Percentiles rank a stretch among this genome's conserved stretches.
Conservation (phyloP, 345 rosid genomes). For the Pistacia atlantica region DNA sequence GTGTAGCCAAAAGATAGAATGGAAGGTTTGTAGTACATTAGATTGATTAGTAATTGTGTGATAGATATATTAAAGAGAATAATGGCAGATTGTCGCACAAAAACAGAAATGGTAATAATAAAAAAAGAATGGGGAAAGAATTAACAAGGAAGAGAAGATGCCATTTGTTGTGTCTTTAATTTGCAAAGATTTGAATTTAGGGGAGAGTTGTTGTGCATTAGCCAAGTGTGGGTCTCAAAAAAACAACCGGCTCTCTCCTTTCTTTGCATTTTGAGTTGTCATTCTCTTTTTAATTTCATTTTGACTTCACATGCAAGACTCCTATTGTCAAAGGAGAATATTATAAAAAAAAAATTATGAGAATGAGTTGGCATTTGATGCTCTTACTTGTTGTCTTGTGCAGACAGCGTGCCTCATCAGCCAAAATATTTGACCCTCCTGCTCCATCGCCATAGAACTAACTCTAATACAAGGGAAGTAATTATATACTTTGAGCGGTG, state of each 20-base stretch:
- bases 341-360: too few relatives aligned
- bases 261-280: background rate
- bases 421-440: background rate
- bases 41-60: too few relatives aligned
- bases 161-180: slow-evolving; percentile 23
- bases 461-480: too few relatives aligned
- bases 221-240: slow-evolving; percentile 27
- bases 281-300: too few relatives aligned
- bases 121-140: background rate
- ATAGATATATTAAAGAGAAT: too few relatives aligned
- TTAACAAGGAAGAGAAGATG: slow-evolving; percentile 9
- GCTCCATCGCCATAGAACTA: background rate
- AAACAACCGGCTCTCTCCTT: slow-evolving; percentile 13
- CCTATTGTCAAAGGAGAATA: too few relatives aligned
- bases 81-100: background rate
- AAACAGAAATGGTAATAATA: background rate
- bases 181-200: slow-evolving; percentile 11
- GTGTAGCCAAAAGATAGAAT: too few relatives aligned
- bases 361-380: too few relatives aligned
- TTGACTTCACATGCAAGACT: too few relatives aligned
- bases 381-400: too few relatives aligned
- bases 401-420: background rate
- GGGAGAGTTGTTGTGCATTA: background rate
- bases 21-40: too few relatives aligned
- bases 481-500: too few relatives aligned